Percentiles rank a stretch among this genome's conserved stretches.
These are phyloP conservation scores for Rhododendron vialii DNA, from an alignment of 148 eudicot species.

Conservation along the genomic window DNA sequence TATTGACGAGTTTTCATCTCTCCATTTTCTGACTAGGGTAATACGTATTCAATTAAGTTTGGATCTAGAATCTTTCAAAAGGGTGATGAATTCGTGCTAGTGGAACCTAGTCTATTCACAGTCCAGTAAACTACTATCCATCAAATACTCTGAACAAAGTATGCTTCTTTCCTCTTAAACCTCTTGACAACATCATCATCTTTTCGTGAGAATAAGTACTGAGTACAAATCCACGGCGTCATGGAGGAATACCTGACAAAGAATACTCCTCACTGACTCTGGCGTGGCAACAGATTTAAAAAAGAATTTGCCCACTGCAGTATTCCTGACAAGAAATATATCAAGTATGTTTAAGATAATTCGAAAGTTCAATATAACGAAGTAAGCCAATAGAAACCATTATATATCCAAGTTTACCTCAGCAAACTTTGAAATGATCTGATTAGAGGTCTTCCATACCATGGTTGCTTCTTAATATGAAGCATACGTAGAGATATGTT, in stretches of 20 bases:
- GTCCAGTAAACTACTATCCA: neutral
- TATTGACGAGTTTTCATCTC: neutral
- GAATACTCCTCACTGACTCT: slow-evolving; percentile 77
- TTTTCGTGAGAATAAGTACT: neutral
- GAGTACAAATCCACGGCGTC: neutral
- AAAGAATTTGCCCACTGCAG: slow-evolving; percentile 72
- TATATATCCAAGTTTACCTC: slow-evolving; percentile 46
- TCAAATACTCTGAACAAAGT: neutral
- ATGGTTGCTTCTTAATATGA: slow-evolving; percentile 81
- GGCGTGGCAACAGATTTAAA: slow-evolving; percentile 70
- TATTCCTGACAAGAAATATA: slow-evolving; percentile 54
- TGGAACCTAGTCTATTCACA: neutral
- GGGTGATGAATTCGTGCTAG: neutral
- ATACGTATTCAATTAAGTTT: neutral
- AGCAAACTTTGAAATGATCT: slow-evolving; percentile 73
- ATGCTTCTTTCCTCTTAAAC: neutral
- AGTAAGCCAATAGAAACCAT: neutral
- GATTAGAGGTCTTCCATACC: slow-evolving; percentile 70
- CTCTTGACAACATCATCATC: neutral
- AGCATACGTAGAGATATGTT: slow-evolving; percentile 96
- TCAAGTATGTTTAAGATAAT: neutral
- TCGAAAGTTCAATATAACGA: neutral
- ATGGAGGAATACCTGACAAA: slow-evolving; percentile 60
- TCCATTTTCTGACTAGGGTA: neutral
- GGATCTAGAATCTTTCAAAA: neutral